A percentile compares a stretch with the other conserved stretches of the same genome.
Conservation (phyloP, 169 alveolate species). For the Plasmodium blacklocki region DNA sequence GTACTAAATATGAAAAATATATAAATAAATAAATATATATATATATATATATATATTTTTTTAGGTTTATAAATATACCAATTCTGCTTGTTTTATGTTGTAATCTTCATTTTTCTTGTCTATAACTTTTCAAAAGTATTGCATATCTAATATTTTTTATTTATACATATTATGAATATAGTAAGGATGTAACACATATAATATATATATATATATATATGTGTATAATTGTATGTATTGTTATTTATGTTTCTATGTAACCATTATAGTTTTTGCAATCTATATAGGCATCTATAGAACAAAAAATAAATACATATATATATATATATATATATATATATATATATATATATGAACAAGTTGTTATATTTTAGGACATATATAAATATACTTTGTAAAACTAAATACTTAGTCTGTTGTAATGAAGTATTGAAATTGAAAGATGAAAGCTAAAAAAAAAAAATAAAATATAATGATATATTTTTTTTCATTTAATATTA, state of each 20-base stretch:
- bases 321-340: background rate
- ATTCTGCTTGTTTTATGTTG: slow-evolving; percentile 38
- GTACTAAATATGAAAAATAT: background rate
- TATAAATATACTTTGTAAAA: slow-evolving; percentile 32
- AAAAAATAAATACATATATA: background rate
- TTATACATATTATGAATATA: too few species aligned
- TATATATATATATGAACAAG: background rate
- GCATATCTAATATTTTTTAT: too few species aligned
- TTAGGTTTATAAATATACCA: slow-evolving; percentile 13
- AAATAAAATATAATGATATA: background rate
- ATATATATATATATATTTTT: slow-evolving; percentile 3
- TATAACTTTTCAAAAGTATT: slow-evolving; percentile 14
- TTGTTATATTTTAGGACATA: background rate
- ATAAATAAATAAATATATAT: background rate
- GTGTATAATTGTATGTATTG: background rate
- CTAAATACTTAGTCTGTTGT: slow-evolving; percentile 37
- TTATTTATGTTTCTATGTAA: background rate
- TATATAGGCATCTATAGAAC: slow-evolving; percentile 22
- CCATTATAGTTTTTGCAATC: slow-evolving; percentile 72
- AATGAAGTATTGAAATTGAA: slow-evolving; percentile 46
- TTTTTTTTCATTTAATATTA: too few species aligned
- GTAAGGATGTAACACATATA: background rate
- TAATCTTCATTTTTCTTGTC: slow-evolving; percentile 13
- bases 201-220: background rate
- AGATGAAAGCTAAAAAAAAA: slow-evolving; percentile 18